Evolutionary conservation across 2,329 filamentous ascomycete species (phyloP), one percentile per base, ranked within the genome.

Genomic region (Sordariomycetes sp.): DNA sequence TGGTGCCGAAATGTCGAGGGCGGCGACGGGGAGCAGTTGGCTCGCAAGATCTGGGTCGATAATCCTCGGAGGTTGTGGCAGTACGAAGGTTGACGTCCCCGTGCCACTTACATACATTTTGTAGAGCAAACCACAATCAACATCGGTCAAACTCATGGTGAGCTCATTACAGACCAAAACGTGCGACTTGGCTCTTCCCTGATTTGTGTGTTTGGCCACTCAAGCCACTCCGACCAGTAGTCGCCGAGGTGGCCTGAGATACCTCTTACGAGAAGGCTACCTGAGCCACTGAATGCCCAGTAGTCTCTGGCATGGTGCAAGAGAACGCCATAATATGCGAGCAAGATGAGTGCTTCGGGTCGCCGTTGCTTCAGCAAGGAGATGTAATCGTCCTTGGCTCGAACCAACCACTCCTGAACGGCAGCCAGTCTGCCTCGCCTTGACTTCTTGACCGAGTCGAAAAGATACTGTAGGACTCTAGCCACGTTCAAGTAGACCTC

Each of bases 291-390:
- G 27, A 57, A 39, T 9, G 53, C 44, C 57, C 57, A 60, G 11
- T 45, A 44, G 4, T 45, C 37, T 14, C 46, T 43, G 8, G 42
- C 46, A n/a, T 42, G 39, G 37, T 66, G 55, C 19, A 68, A 41
- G 24, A 64, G 45, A 4, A 61, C 46, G 3, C 57, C 59, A 39
- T 61, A 66, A 39, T 63, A 59, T 4, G 54, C 57, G 12, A 67
- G 41, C 2, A 57, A 39, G 0, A 49, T 51, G 15, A 58, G 30
- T 1, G 61, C 61, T 40, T 66, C 63, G 0, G 58, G 54, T 5
- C 48, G 40, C 20, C 50, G 48, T 18, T 44, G 37, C 10, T 51
- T 47, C 10, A 67, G 42, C 31, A 64, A 42, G 5, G 24, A 37
- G 7, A 57, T 50, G 28, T 59, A 63, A 5, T 51, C 46, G 21